Percentiles rank a stretch among this genome's conserved stretches.
phyloP scores from a whole-genome alignment of 2,329 filamentous ascomycete species.

The Calonectria pauciramosa region DNA sequence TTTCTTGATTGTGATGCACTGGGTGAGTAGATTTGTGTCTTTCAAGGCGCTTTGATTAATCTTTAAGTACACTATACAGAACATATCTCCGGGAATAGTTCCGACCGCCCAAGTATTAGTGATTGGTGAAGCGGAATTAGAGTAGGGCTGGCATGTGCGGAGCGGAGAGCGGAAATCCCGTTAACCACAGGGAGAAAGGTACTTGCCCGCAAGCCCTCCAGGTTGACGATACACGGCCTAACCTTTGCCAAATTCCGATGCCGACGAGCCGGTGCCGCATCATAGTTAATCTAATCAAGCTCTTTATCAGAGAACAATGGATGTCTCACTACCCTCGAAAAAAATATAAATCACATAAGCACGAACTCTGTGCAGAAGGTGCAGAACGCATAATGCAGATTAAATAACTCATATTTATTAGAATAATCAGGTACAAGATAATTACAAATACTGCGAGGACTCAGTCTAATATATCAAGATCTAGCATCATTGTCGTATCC shows the following conservation, averaged over 20 bases:
- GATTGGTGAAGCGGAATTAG: neutral
- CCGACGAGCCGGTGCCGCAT: neutral
- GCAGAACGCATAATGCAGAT: neutral
- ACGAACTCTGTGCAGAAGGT: neutral
- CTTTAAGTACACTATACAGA: neutral
- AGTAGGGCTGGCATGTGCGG: neutral
- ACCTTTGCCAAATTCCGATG: neutral
- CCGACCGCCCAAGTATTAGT: neutral
- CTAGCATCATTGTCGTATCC: neutral
- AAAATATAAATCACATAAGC: neutral
- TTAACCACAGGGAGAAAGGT: neutral
- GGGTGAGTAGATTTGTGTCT: neutral
- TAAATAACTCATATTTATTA: neutral
- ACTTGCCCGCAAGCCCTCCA: neutral
- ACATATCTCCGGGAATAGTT: neutral
- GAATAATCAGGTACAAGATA: neutral
- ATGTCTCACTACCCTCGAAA: neutral
- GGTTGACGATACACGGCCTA: neutral
- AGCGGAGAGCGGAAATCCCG: constrained; percentile 1
- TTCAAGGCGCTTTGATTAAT: neutral
- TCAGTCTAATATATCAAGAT: neutral
- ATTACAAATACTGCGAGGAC: neutral
- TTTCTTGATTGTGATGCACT: neutral
- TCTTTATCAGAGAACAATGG: neutral
- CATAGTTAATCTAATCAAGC: neutral